A percentile compares a stretch with the other conserved stretches of the same genome.
phyloP scores from a whole-genome alignment of 1,139 yeast genomes.

The Yamadazyma conglobata region DNA sequence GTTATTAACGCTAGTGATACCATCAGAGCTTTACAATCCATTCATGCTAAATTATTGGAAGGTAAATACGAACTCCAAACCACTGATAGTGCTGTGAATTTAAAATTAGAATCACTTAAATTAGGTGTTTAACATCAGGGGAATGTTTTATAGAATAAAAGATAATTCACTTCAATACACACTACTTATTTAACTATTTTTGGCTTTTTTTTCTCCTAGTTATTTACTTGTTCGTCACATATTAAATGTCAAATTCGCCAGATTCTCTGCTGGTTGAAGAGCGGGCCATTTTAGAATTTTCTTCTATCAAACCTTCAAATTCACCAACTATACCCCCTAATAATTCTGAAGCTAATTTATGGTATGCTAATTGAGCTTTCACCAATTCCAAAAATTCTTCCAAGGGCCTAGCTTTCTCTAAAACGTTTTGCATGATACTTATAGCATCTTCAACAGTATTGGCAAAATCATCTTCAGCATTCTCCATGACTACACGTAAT shows the following conservation, averaged over 20 bases:
- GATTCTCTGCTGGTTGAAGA: constrained; percentile 28
- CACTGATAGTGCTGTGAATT: constrained; percentile 33
- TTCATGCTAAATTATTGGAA: constrained; percentile 76
- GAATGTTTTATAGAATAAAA: constrained; percentile 3
- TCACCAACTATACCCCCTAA: constrained; percentile 66
- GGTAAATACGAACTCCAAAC: constrained; percentile 28
- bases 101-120: constrained; percentile 35
- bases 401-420: constrained; percentile 70
- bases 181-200: too few relatives aligned
- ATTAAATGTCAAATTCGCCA: constrained; percentile 45
- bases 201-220: too few relatives aligned
- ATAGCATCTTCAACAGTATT: constrained; percentile 90
- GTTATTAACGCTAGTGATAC: constrained; percentile 85
- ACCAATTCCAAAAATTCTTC: constrained; percentile 67
- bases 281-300: constrained; percentile 23
- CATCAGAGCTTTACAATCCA: constrained; percentile 77
- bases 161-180: too few relatives aligned
- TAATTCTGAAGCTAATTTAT: constrained; percentile 70
- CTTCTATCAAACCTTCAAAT: constrained; percentile 59
- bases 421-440: constrained; percentile 76
- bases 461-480: constrained; percentile 87
- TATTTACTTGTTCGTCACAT: too few relatives aligned
- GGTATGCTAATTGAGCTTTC: constrained; percentile 80
- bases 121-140: too few relatives aligned
- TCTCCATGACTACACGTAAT: constrained; percentile 74